These are phyloP conservation scores for Blepharisma japonicum DNA, from an alignment of 73 alveolate genomes.

Conservation along the genomic window DNA sequence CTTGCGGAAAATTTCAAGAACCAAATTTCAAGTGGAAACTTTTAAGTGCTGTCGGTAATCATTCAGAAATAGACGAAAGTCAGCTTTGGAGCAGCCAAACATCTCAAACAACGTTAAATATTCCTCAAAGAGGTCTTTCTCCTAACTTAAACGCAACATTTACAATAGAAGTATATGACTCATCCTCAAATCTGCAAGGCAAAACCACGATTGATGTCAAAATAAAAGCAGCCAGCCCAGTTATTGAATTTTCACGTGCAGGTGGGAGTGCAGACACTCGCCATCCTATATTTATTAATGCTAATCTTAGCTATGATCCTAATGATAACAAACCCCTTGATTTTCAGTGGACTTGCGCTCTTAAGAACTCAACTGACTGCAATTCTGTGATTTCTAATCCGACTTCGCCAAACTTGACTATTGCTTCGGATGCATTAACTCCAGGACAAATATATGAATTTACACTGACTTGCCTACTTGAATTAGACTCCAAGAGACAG, in stretches of 20 bases:
- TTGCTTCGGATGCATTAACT: too few species aligned
- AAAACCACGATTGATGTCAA: neutral
- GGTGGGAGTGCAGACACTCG: neutral
- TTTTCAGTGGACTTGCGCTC: neutral
- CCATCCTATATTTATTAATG: neutral
- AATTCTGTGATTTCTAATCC: too few species aligned
- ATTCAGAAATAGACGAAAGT: neutral
- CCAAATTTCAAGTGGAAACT: neutral
- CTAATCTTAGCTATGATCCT: conserved; percentile 1
- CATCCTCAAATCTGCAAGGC: neutral
- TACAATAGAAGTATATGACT: neutral
- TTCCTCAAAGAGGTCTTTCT: neutral
- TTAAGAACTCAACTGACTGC: neutral
- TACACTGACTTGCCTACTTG: too few species aligned
- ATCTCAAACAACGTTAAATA: neutral
- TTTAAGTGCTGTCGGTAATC: neutral
- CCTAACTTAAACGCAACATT: neutral
- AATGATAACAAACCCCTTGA: neutral
- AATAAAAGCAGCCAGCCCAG: neutral
- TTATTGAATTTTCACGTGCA: neutral
- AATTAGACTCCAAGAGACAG: too few species aligned
- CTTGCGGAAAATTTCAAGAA: neutral
- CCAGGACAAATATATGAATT: too few species aligned
- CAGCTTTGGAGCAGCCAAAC: neutral
- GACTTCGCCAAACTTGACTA: too few species aligned